Base-by-base conservation (phyloP, 2,329 filamentous ascomycete genomes). In the Aspergillus fijiensis region DNA sequence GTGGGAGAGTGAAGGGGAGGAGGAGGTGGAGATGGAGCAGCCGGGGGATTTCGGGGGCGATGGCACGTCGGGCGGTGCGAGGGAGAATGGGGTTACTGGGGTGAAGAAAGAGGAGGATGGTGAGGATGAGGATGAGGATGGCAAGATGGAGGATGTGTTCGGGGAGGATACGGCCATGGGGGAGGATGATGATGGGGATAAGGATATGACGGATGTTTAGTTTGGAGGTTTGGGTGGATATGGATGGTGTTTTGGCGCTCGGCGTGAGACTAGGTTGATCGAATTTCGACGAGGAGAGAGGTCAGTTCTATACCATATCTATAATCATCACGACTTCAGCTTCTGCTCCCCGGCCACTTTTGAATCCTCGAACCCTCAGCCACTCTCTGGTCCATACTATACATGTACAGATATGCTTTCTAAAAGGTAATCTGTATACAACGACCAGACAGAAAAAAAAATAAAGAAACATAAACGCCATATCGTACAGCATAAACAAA, bases 1-100 rank as follows among this genome's bases (percentile, higher is more conserved):
- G 67, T 85, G 83, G 83, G 82, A 84, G 56, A 82, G 80, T 67
- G 82, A 85, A 55, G 80, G 76, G 0, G 81, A 83, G 57, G 79
- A 80, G 63, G 79, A 79, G 50, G 63, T 69, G n/a, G 68, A 63
- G 54, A 67, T 56, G 29, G 66, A 64, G 48, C 67, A 69, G 33
- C 11, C 14, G 33, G 33, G 68, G 35, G 70, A 67, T 23, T 71
- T 68, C 45, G 72, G 69, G 49, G 71, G 65, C 9, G 70, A 69
- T 42, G 76, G 66, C 27, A 72, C 70, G 42, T 73, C 64, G n/a
- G 70, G 63, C 1, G 70, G 67, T 39, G 73, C 64, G 19, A 70
- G 64, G 1, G 70, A 68, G 23, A 76, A 76, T 55, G 60, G 65
- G 2, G 55, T 67, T 58, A 60, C 63, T 29, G 67, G 63, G 57